Conservation (phyloP, 1,284 basidiomycete genomes). For the Malassezia vespertilionis region DNA sequence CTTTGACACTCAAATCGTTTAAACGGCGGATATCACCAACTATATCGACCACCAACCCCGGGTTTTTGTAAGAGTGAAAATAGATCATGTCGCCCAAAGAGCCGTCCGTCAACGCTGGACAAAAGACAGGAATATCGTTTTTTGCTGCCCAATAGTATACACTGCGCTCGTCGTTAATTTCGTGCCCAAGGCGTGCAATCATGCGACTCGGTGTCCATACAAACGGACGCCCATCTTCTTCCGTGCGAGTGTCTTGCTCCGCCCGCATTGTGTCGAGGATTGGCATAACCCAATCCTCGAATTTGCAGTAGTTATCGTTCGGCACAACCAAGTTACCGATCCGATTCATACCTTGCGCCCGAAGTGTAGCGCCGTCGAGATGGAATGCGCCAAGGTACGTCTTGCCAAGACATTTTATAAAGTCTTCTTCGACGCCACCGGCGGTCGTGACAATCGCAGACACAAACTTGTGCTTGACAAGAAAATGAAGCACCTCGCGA, state of each 20-base stretch:
- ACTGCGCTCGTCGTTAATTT: conserved; percentile 83
- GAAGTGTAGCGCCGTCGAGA: conserved; percentile 75
- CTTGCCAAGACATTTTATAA: conserved; percentile 93
- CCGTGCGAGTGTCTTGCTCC: conserved; percentile 60
- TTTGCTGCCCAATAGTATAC: conserved; percentile 95
- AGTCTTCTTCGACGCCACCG: conserved; percentile 95
- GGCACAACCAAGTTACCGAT: conserved; percentile 97
- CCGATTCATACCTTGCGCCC: conserved; percentile 78
- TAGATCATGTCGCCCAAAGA: conserved; percentile 98
- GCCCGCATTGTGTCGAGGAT: conserved; percentile 81
- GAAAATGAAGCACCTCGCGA: conserved; percentile 79
- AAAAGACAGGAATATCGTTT: conserved; percentile 98
- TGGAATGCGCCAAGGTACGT: conserved; percentile 83
- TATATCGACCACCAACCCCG: conserved; percentile 81
- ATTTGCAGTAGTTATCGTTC: conserved; percentile 98
- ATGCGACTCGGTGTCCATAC: conserved; percentile 87
- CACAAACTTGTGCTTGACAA: conserved; percentile 87
- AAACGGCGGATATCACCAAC: conserved; percentile 83
- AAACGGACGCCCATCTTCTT: conserved; percentile 55
- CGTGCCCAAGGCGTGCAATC: conserved; percentile 79
- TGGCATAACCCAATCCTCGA: conserved; percentile 96
- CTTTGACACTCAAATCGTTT: conserved; percentile 78
- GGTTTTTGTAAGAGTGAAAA: conserved; percentile 70
- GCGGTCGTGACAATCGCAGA: conserved; percentile 89
- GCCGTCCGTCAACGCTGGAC: conserved; percentile 93